phyloP scores from a whole-genome alignment of 1,139 yeast genomes.

The Hyphopichia pseudoburtonii region DNA sequence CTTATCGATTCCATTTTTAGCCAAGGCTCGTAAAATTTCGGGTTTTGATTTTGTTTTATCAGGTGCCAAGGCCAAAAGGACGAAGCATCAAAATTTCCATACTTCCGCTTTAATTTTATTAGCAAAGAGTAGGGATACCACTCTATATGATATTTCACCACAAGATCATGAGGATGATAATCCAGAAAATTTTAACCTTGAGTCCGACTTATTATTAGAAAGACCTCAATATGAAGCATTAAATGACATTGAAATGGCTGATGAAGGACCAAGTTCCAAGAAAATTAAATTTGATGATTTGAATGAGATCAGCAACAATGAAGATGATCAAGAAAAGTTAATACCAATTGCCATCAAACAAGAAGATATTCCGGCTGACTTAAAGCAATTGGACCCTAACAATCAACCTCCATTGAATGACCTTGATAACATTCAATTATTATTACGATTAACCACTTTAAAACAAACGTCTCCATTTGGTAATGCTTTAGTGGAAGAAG shows the following conservation, averaged over 20 bases:
- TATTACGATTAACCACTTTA: conserved; percentile 64
- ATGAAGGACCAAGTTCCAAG: conserved; percentile 31
- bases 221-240: conserved; percentile 66
- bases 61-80: conserved; percentile 86
- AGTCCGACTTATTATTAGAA: conserved; percentile 80
- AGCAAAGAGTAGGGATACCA: conserved; percentile 55
- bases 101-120: conserved; percentile 76
- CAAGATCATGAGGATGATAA: conserved; percentile 15
- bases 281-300: conserved; percentile 42
- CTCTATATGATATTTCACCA: conserved; percentile 21
- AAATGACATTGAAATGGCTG: conserved; percentile 46
- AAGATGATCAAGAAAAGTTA: conserved; percentile 34
- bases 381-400: conserved; percentile 71
- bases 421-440: conserved; percentile 69
- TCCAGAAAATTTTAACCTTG: conserved; percentile 60
- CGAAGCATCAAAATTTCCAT: conserved; percentile 74
- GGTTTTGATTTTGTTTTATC: conserved; percentile 67
- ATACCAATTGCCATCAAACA: conserved; percentile 62
- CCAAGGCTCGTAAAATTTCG: conserved; percentile 56
- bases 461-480: conserved; percentile 73
- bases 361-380: conserved; percentile 60
- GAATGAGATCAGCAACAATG: conserved; percentile 17
- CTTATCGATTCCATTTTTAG: conserved; percentile 50
- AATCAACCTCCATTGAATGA: conserved; percentile 72
- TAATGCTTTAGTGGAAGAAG: conserved; percentile 75